phyloP scores from a whole-genome alignment of 345 rosid species.

The Gossypium mustelinum region DNA sequence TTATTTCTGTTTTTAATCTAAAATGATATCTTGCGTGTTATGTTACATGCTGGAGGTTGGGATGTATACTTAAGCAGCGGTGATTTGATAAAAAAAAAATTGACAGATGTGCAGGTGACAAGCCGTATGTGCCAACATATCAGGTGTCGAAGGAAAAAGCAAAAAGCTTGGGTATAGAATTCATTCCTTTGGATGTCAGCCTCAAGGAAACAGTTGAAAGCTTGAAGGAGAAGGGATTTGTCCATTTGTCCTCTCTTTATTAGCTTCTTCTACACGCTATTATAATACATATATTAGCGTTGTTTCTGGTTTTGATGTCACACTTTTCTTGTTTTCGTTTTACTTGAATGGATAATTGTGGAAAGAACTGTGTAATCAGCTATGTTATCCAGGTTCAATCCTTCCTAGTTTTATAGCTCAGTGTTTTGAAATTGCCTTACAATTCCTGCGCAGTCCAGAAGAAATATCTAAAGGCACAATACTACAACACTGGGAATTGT shows the following conservation, averaged over 20 bases:
- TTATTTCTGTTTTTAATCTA: not conserved
- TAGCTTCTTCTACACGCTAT: not conserved
- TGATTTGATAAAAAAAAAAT: not conserved
- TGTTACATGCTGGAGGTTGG: not conserved
- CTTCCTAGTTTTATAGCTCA: no score
- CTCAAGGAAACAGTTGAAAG: slow-evolving; percentile 88
- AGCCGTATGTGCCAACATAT: slow-evolving; percentile 63
- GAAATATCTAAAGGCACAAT: no score
- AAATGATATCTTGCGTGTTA: not conserved
- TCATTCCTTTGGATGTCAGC: slow-evolving; percentile 73
- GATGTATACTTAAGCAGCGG: not conserved
- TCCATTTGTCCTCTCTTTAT: slow-evolving; percentile 29
- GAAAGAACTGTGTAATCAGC: not conserved
- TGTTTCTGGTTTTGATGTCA: not conserved
- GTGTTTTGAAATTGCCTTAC: no score
- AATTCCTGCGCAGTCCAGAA: no score
- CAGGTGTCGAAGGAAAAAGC: slow-evolving; percentile 82
- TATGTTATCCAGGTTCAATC: no score
- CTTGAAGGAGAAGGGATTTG: slow-evolving; percentile 80
- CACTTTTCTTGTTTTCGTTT: not conserved
- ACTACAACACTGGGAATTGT: not conserved
- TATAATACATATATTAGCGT: not conserved
- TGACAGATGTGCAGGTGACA: slow-evolving; percentile 70
- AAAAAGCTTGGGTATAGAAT: slow-evolving; percentile 64
- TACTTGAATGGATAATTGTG: not conserved